Conservation (phyloP, 805 yeast genomes). For the Cyberlindnera euphorbiae region DNA sequence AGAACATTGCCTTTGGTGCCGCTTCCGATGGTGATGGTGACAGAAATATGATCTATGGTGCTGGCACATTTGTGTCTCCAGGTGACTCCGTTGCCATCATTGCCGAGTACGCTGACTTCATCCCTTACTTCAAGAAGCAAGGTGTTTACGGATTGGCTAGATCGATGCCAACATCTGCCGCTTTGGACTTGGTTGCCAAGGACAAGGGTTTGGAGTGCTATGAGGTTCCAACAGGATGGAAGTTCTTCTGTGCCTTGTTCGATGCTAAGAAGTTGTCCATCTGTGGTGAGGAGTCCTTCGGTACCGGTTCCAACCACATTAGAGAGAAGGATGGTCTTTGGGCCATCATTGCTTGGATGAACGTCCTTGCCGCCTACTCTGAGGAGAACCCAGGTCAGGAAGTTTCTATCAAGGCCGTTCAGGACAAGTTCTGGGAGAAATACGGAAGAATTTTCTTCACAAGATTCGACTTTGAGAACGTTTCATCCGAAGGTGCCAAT, state of each 20-base stretch:
- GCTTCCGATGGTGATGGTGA: conserved; percentile 99
- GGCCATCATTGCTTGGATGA: conserved; percentile 98
- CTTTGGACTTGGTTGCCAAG: conserved; percentile 87
- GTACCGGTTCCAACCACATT: conserved; percentile 96
- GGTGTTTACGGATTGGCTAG: conserved; percentile 94
- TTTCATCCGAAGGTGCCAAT: conserved; percentile 68
- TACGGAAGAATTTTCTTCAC: conserved; percentile 98
- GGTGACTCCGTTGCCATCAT: conserved; percentile 98
- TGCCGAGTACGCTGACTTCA: conserved; percentile 84
- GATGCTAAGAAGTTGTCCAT: conserved; percentile 91
- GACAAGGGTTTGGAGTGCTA: conserved; percentile 68
- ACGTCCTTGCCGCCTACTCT: conserved; percentile 82
- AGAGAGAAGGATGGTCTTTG: conserved; percentile 97
- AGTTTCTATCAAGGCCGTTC: conserved; percentile 75
- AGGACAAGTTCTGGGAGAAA: conserved; percentile 79
- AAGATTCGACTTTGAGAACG: conserved; percentile 89
- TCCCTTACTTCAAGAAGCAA: conserved; percentile 84
- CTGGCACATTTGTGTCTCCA: conserved; percentile 91
- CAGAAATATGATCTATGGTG: conserved; percentile 97
- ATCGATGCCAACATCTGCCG: conserved; percentile 96
- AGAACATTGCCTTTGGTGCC: conserved; percentile 88
- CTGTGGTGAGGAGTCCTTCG: conserved; percentile 98
- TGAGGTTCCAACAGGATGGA: conserved; percentile 99
- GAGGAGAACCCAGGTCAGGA: conserved; percentile 47
- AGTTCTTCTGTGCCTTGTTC: conserved; percentile 91